Percentiles rank a stretch among this genome's conserved stretches.
phyloP scores from a whole-genome alignment of 78 protist species.

The Guillardia theta region DNA sequence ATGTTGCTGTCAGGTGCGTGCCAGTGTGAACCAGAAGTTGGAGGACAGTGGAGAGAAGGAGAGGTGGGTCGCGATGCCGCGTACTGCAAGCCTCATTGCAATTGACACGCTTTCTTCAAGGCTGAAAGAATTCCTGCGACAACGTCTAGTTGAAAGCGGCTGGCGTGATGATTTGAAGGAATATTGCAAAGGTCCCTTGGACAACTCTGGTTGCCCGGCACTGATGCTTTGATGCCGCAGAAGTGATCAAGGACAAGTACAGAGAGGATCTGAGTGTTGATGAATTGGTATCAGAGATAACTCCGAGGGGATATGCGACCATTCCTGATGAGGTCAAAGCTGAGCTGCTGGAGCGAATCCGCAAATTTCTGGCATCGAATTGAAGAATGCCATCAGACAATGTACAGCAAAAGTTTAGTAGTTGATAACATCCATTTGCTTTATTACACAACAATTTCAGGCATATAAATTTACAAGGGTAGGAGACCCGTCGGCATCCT shows the following conservation, averaged over 20 bases:
- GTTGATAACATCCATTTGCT: too few relatives aligned
- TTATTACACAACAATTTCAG: too few relatives aligned
- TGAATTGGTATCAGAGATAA: background rate
- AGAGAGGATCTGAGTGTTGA: slow-evolving; percentile 28
- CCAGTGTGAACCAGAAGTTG: background rate
- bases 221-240: background rate
- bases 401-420: too few relatives aligned
- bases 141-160: slow-evolving; percentile 25
- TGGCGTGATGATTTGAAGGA: slow-evolving; percentile 51
- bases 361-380: background rate
- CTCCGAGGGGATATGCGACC: slow-evolving; percentile 4
- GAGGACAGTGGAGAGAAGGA: slow-evolving; percentile 26
- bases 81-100: background rate
- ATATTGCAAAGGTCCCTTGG: slow-evolving; percentile 20
- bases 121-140: slow-evolving; percentile 42
- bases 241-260: background rate
- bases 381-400: background rate
- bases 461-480: too few relatives aligned
- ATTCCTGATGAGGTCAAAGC: slow-evolving; percentile 36
- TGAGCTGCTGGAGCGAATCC: background rate
- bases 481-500: too few relatives aligned
- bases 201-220: too few relatives aligned
- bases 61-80: background rate
- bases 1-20: background rate
- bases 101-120: slow-evolving; percentile 2